Base-by-base conservation (phyloP, 495 filamentous ascomycete species). In the Cryomyces minteri region DNA sequence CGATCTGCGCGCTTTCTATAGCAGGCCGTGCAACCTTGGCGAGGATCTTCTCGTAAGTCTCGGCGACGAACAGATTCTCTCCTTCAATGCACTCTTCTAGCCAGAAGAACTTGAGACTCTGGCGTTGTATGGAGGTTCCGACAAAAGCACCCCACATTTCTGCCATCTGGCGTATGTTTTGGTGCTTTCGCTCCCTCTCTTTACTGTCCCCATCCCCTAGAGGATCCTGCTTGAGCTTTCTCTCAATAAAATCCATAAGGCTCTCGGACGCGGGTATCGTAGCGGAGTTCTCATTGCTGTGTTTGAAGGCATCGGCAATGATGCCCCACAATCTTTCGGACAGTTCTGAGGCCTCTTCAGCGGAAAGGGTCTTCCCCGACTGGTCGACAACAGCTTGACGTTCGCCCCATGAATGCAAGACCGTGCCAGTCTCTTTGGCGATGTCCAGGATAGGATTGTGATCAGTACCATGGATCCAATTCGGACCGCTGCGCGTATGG, bases 51-150 rank as follows among this genome's bases (percentile, higher is more conserved):
- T 76, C 67, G 57, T 95, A 94, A 4, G 88, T 94, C 18, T 79
- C 84, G 4, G 85, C 80, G 43, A 88, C 80, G 54, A 95, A 92
- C 31, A 82, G 70, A 57, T 94, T 95, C 52, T 84, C 88, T 41
- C 87, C 88, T 54, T 92, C 88, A 54, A 94, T 78, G 48, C 81
- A 87, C 62, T 95, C 86, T 61, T 98, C 90, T n/a, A 98, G 57
- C 70, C 80, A 88, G 54, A 95, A 92, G 62, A 85, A 94, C 57
- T 80, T 90, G 45, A 98, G 56, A 60, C 86, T 93, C 54, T 98
- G 90, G 39, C 59, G 72, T 45, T 72, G 67, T 39, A 94, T 69
- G 12, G 74, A 69, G 40, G 81, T 84, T 7, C 90, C 90, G 18
- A 94, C 79, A 60, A 90, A 93, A 4, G 77, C 73, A 2, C 88